Conservation (phyloP, 2,329 filamentous ascomycete genomes). For the Canariomyces notabilis region DNA sequence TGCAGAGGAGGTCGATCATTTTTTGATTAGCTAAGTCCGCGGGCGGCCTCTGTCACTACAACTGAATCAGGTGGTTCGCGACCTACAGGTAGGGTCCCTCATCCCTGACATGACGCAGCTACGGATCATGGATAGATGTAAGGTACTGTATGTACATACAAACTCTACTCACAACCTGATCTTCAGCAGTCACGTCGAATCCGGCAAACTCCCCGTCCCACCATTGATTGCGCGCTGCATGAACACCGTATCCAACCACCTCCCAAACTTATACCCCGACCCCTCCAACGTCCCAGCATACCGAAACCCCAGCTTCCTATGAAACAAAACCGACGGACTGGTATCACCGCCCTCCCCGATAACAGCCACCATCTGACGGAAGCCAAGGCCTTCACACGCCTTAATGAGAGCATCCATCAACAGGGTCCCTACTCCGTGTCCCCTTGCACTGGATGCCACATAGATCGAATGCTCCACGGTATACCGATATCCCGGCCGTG, state of each 20-base stretch:
- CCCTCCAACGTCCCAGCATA: not conserved
- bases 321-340: not conserved
- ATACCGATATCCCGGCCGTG: conserved; percentile 7
- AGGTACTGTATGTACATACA: too few relatives aligned
- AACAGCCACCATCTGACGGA: conserved; percentile 6
- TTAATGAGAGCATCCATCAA: conserved; percentile 1
- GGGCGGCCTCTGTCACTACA: too few relatives aligned
- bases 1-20: too few relatives aligned
- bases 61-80: too few relatives aligned
- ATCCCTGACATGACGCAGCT: too few relatives aligned
- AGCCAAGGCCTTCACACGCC: conserved; percentile 1
- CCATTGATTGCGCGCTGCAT: conserved; percentile 2
- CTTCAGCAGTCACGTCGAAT: too few relatives aligned
- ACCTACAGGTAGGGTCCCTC: too few relatives aligned
- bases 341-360: not conserved
- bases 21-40: too few relatives aligned
- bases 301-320: conserved; percentile 1
- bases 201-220: not conserved
- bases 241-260: conserved; percentile 8
- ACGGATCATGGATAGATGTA: too few relatives aligned
- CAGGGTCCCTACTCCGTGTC: not conserved
- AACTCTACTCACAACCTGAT: too few relatives aligned
- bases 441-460: not conserved
- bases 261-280: conserved; percentile 10
- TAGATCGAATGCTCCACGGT: conserved; percentile 7